Evolutionary conservation across 169 alveolate genomes (phyloP).

Genomic region (Cardiosporidium cionae): DNA sequence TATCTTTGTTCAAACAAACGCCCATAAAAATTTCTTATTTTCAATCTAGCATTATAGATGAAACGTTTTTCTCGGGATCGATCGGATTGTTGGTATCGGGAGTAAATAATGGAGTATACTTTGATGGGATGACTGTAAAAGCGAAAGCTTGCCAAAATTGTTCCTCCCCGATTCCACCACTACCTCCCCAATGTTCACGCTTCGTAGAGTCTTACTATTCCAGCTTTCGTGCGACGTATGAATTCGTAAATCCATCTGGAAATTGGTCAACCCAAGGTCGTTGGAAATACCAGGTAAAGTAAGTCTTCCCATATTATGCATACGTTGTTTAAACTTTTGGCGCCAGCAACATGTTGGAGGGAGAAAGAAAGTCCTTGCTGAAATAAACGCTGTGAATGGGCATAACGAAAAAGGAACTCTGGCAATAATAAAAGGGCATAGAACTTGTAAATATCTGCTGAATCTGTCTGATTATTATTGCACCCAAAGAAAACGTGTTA

Average conservation of each 20-base stretch:
- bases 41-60: constrained; percentile 61
- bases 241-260: constrained; percentile 1
- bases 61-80: constrained; percentile 66
- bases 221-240: constrained; percentile 28
- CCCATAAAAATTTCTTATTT: background rate
- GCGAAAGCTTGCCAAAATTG: constrained; percentile 52
- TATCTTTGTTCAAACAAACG: background rate
- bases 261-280: constrained; percentile 2
- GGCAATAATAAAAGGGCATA: constrained; percentile 22
- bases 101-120: constrained; percentile 64
- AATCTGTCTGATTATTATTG: background rate
- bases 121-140: constrained; percentile 56
- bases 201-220: constrained; percentile 36
- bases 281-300: constrained; percentile 16
- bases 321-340: background rate
- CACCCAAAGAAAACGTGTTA: background rate
- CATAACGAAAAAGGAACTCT: constrained; percentile 22
- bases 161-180: constrained; percentile 32
- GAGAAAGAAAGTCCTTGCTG: constrained; percentile 11
- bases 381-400: constrained; percentile 26
- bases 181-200: constrained; percentile 40
- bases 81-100: constrained; percentile 75
- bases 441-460: constrained; percentile 24
- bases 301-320: background rate
- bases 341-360: constrained; percentile 13